phyloP scores from a whole-genome alignment of 1,284 basidiomycete species.

The Boletus smithii region DNA sequence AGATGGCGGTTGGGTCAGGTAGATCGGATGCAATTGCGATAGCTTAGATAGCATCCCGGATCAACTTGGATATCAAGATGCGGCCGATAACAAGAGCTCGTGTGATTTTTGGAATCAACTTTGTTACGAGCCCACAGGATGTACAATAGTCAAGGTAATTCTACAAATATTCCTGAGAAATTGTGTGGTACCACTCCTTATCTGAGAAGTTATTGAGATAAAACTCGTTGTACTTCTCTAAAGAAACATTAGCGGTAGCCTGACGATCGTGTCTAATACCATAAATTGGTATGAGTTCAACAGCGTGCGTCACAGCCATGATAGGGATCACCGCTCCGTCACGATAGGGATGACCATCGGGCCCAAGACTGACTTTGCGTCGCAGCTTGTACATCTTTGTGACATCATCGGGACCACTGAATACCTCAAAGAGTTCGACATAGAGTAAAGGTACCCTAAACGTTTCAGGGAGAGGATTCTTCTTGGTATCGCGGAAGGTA shows the following conservation, averaged over 20 bases:
- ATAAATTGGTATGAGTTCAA: conserved; percentile 7
- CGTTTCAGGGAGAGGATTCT: too few species aligned
- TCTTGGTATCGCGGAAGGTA: too few species aligned
- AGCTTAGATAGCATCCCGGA: too few species aligned
- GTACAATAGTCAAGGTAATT: too few species aligned
- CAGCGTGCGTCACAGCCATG: not conserved
- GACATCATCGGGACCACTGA: not conserved
- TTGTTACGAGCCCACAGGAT: too few species aligned
- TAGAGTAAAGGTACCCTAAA: not conserved
- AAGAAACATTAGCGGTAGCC: not conserved
- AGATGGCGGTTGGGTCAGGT: not conserved
- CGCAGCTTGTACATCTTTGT: conserved; percentile 1
- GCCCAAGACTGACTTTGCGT: too few species aligned
- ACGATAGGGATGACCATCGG: not conserved
- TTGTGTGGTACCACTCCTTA: conserved; percentile 2
- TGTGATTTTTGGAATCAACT: too few species aligned
- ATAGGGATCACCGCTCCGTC: not conserved
- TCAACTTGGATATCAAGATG: too few species aligned
- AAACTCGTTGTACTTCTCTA: conserved; percentile 1
- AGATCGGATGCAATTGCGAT: too few species aligned
- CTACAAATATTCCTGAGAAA: not conserved
- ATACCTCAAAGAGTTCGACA: not conserved
- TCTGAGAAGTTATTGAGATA: conserved; percentile 6
- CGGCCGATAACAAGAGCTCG: too few species aligned
- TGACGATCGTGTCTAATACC: not conserved